Conservation (phyloP, 2,329 filamentous ascomycete species). For the Purpureocillium lavendulum region DNA sequence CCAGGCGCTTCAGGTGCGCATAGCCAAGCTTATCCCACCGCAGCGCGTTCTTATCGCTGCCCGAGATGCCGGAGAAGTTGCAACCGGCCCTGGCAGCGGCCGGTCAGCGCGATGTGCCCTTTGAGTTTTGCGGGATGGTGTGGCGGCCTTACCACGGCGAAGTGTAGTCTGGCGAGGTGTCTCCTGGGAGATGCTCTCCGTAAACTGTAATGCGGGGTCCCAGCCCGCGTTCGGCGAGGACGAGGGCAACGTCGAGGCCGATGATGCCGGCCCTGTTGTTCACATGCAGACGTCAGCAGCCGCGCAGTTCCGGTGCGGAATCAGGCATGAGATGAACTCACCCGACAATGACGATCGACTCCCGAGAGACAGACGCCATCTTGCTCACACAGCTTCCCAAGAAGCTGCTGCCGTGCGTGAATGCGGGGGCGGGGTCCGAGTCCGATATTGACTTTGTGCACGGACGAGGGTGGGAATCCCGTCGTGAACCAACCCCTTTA, state of each 20-base stretch:
- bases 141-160: conserved; percentile 33
- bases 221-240: conserved; percentile 24
- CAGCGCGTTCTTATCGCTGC: conserved; percentile 29
- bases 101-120: too few species aligned
- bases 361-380: not conserved
- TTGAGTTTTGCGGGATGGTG: too few species aligned
- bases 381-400: too few species aligned
- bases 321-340: too few species aligned
- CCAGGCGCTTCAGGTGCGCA: conserved; percentile 24
- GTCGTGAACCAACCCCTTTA: too few species aligned
- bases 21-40: conserved; percentile 33
- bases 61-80: conserved; percentile 36
- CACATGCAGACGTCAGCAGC: too few species aligned
- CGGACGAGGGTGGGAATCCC: too few species aligned
- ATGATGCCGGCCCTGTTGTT: conserved; percentile 26
- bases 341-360: conserved; percentile 16
- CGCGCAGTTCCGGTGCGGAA: too few species aligned
- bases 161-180: conserved; percentile 28
- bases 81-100: conserved; percentile 30
- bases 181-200: conserved; percentile 31
- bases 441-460: too few species aligned
- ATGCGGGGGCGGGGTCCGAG: not conserved
- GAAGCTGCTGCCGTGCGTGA: too few species aligned
- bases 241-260: conserved; percentile 28
- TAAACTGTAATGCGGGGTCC: conserved; percentile 24